Base-by-base conservation (phyloP, 306 rosid genomes). In the Begonia fuchsioides region DNA sequence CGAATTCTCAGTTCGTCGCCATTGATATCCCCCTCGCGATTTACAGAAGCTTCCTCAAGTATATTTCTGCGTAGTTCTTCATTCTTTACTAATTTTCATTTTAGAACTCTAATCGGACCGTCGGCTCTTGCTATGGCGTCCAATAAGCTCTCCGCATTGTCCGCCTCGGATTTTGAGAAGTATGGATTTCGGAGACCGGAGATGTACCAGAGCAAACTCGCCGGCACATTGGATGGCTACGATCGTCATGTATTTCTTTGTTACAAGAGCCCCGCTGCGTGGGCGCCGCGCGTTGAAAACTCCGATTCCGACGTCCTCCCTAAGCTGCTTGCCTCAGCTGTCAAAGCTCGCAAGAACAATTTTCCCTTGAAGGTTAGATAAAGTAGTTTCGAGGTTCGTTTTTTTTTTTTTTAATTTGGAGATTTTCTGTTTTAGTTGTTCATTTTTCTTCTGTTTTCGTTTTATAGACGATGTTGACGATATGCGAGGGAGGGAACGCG, bases 201-300 rank as follows among this genome's bases (percentile, higher is more conserved):
- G 74, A 84, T 90, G 97, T 78, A 74, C 73, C 54, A 45, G 59
- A 72, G 50, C 32, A 81, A 49, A 11, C 90, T 81, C 17, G 73
- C 80, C 7, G 95, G 95, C 12, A 76, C 93, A 41, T 76, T 84
- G 9, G 71, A 58, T 12, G 52, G 81, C 10, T 84, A 90, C 76
- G 86, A 73, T 20, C 95, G 95, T 57, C 97, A 90, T 54, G 79
- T 90, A 0, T 90, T 90, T 63, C 82, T 81, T 44, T 84, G 97
- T 59, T 81, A 84, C 72, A 77, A 75, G 83, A 74, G 64, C 53
- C 83, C 72, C 50, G 70, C 26, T 56, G 49, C 44, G 35, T 90
- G 97, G 97, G 77, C 86, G 0, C 53, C 87, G 1, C 80, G 77
- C 26, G 72, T 90, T 8, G 95, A 81, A 58, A 75, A 68, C 51